phyloP scores from a whole-genome alignment of 2,329 filamentous ascomycete species.

The Thielaviopsis punctulata region DNA sequence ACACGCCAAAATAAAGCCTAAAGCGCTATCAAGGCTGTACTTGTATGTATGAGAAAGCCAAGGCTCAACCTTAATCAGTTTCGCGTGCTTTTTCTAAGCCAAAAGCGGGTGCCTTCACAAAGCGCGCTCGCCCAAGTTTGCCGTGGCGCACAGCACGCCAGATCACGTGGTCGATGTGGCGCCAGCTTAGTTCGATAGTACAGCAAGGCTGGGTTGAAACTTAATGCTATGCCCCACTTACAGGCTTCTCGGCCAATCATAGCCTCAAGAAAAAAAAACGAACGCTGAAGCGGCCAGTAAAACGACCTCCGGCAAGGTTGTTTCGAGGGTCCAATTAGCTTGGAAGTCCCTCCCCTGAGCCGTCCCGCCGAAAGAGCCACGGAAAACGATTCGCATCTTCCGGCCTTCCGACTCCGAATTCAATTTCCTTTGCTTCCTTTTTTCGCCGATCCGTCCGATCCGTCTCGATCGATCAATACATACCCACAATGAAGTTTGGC shows the following conservation, averaged over 20 bases:
- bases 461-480: neutral
- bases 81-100: conserved; percentile 7
- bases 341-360: neutral
- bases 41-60: too few species aligned
- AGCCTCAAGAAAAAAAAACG: neutral
- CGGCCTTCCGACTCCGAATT: neutral
- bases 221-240: neutral
- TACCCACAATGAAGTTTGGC: conserved; percentile 29
- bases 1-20: neutral
- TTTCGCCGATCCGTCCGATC: neutral
- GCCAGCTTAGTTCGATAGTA: neutral
- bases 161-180: conserved; percentile 8
- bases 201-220: conserved; percentile 4
- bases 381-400: neutral
- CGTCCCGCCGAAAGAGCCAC: neutral
- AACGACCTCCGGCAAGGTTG: neutral
- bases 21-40: neutral
- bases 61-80: conserved; percentile 7
- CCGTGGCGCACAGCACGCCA: conserved; percentile 6
- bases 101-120: neutral
- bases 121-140: neutral
- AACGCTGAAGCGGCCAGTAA: neutral
- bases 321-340: neutral
- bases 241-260: neutral
- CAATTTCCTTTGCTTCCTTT: neutral